phyloP scores from a whole-genome alignment of 1,284 basidiomycete genomes.

The Ustilago loliicola region DNA sequence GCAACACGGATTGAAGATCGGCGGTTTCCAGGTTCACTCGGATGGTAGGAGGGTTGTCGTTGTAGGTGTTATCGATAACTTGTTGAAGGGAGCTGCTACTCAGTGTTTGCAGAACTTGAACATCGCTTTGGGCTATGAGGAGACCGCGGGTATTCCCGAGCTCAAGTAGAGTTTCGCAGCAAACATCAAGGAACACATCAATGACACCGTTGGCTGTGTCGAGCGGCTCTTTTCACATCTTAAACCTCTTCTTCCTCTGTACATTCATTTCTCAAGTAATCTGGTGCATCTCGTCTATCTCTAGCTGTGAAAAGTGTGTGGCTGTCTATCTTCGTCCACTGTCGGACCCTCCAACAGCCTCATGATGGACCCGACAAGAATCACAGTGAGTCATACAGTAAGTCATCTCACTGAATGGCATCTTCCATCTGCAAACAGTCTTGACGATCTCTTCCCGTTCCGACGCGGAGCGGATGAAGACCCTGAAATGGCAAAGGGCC shows the following conservation, averaged over 20 bases:
- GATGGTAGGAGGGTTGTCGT: conserved; percentile 89
- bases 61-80: conserved; percentile 83
- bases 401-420: too few species aligned
- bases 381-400: too few species aligned
- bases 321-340: too few species aligned
- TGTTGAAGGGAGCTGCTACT: conserved; percentile 96
- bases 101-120: conserved; percentile 99
- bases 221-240: neutral
- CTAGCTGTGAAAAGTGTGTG: too few species aligned
- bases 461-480: too few species aligned
- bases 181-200: neutral
- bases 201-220: too few species aligned
- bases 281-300: too few species aligned
- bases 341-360: too few species aligned
- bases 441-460: too few species aligned
- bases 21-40: conserved; percentile 94
- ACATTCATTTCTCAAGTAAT: neutral
- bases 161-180: conserved; percentile 23
- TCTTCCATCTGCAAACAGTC: too few species aligned
- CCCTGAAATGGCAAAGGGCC: too few species aligned
- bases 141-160: conserved; percentile 82
- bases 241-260: neutral
- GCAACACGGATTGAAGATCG: conserved; percentile 89
- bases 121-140: conserved; percentile 91
- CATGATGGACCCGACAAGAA: too few species aligned